phyloP scores from a whole-genome alignment of 208 protist genomes.

The Leishmania gerbilli region DNA sequence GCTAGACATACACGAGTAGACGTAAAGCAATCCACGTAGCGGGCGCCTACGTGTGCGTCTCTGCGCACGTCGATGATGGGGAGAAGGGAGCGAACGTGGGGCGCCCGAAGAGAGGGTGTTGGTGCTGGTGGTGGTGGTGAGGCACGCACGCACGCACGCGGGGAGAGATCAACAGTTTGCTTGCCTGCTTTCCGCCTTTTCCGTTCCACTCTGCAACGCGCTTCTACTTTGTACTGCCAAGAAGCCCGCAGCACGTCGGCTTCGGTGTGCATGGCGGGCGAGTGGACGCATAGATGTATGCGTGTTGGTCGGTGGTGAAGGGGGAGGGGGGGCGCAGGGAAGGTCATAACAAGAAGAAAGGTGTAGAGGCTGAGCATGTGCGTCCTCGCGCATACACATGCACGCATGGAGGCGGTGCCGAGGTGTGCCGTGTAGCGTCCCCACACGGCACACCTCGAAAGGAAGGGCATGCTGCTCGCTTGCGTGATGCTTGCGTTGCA shows the following conservation, averaged over 20 bases:
- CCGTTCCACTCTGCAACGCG: not conserved
- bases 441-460: too few relatives aligned
- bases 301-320: not conserved
- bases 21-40: not conserved
- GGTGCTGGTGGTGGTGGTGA: not conserved
- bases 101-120: not conserved
- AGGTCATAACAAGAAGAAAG: too few relatives aligned
- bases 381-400: not conserved
- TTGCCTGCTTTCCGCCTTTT: not conserved
- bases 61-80: not conserved
- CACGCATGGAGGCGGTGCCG: not conserved
- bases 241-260: too few relatives aligned
- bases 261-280: not conserved
- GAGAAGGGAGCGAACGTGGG: not conserved
- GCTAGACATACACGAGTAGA: not conserved
- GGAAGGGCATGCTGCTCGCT: too few relatives aligned
- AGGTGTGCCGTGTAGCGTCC: too few relatives aligned
- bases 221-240: not conserved
- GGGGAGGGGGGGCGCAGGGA: too few relatives aligned
- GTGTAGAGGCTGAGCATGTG: not conserved
- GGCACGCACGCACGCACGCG: not conserved
- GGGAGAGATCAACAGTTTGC: not conserved
- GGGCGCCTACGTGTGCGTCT: not conserved
- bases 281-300: not conserved
- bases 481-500: too few relatives aligned